Conservation (phyloP, 2,329 filamentous ascomycete genomes). For the Alternaria hordeiaustralica region DNA sequence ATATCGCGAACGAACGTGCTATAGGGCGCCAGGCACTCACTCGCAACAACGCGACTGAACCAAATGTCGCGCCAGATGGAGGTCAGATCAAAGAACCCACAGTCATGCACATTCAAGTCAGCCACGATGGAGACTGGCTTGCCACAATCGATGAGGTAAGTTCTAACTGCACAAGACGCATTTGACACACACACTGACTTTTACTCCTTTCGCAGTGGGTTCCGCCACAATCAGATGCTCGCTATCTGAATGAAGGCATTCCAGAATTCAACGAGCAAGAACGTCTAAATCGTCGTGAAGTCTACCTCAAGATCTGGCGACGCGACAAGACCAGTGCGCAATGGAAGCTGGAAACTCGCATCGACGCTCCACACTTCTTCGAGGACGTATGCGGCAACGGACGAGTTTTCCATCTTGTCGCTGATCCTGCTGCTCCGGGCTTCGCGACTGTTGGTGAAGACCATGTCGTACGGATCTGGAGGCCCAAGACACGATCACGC, state of each 20-base stretch:
- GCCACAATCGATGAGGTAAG: slow-evolving; percentile 80
- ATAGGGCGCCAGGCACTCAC: slow-evolving; percentile 87
- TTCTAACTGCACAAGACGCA: neutral
- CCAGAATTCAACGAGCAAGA: slow-evolving; percentile 52
- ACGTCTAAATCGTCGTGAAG: slow-evolving; percentile 65
- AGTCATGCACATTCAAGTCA: slow-evolving; percentile 76
- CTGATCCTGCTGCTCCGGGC: slow-evolving; percentile 70
- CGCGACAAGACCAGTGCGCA: slow-evolving; percentile 61
- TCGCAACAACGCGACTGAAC: slow-evolving; percentile 83
- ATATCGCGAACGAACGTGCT: slow-evolving; percentile 79
- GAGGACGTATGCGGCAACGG: slow-evolving; percentile 58
- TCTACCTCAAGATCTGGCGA: slow-evolving; percentile 91
- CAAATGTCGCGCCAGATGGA: slow-evolving; percentile 76
- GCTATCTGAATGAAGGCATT: slow-evolving; percentile 57
- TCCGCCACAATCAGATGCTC: slow-evolving; percentile 72
- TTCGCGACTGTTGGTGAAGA: slow-evolving; percentile 90
- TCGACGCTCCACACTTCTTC: slow-evolving; percentile 77
- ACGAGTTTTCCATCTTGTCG: slow-evolving; percentile 73
- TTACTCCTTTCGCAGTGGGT: slow-evolving; percentile 63
- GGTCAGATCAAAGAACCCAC: slow-evolving; percentile 77
- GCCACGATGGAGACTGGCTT: slow-evolving; percentile 84
- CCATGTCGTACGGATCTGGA: slow-evolving; percentile 79
- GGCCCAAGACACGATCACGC: slow-evolving; percentile 71
- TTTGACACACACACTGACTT: neutral
- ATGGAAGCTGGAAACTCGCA: slow-evolving; percentile 80